Conservation (phyloP, 2,329 filamentous ascomycete species). For the Phoma sp. region DNA sequence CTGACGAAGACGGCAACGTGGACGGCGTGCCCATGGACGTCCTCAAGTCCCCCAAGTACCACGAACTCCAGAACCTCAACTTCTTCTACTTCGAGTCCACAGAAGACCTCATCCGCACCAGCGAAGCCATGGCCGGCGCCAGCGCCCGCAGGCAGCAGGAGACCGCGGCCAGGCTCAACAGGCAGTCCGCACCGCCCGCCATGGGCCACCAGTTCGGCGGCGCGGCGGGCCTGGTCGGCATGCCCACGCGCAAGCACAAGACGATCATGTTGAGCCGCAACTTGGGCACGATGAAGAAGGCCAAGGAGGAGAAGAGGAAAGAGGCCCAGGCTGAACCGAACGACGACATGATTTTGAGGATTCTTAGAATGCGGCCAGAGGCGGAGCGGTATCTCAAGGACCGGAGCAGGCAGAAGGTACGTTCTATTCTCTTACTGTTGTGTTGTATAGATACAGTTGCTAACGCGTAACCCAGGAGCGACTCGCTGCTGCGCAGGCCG, state of each 20-base stretch:
- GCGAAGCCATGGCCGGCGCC: conserved; percentile 91
- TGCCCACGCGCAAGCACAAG: conserved; percentile 58
- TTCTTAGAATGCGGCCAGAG: conserved; percentile 92
- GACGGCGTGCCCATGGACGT: conserved; percentile 89
- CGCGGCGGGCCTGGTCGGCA: conserved; percentile 66
- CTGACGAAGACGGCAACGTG: conserved; percentile 83
- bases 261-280: conserved; percentile 92
- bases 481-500: conserved; percentile 85
- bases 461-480: conserved; percentile 62
- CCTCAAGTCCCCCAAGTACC: conserved; percentile 96
- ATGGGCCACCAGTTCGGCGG: conserved; percentile 60
- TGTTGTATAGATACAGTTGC: neutral
- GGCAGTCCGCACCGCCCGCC: conserved; percentile 70
- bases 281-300: conserved; percentile 92
- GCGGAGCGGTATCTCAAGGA: conserved; percentile 87
- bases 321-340: conserved; percentile 96
- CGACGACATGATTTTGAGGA: conserved; percentile 97
- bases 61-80: conserved; percentile 93
- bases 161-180: conserved; percentile 61
- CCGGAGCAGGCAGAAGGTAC: conserved; percentile 80
- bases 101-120: conserved; percentile 90
- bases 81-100: conserved; percentile 98
- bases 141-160: conserved; percentile 80
- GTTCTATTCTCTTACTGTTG: neutral
- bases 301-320: conserved; percentile 93